Evolutionary conservation across 768 basidiomycete genomes (phyloP).

Genomic region (Amanita thiersii): DNA sequence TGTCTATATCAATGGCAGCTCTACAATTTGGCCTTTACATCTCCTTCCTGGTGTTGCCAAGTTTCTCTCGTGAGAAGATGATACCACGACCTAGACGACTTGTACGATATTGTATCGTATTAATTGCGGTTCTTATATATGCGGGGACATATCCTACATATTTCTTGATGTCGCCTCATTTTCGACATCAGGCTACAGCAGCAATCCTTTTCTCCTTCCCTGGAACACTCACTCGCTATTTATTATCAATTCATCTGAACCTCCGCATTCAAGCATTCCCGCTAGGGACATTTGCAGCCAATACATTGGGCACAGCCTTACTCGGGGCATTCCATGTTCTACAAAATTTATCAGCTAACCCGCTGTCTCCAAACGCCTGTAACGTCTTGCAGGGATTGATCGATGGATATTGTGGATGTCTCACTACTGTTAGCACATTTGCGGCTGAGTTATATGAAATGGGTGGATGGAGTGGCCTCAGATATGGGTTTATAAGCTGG

Average conservation of each 20-base stretch:
- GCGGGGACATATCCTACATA: constrained; percentile 72
- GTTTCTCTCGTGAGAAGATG: constrained; percentile 24
- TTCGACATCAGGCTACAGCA: constrained; percentile 76
- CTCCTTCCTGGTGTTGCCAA: constrained; percentile 31
- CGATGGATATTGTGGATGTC: constrained; percentile 93
- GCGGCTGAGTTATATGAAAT: constrained; percentile 68
- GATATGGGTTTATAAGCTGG: constrained; percentile 69
- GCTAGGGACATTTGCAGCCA: constrained; percentile 72
- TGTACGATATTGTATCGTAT: constrained; percentile 42
- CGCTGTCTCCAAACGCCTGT: constrained; percentile 50
- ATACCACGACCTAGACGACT: constrained; percentile 25
- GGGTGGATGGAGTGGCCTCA: constrained; percentile 44
- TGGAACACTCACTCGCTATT: constrained; percentile 78
- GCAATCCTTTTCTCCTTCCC: constrained; percentile 87
- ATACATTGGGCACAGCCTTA: constrained; percentile 75
- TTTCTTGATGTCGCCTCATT: constrained; percentile 58
- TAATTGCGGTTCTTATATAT: constrained; percentile 58
- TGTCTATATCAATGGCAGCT: constrained; percentile 69
- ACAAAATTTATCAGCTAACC: constrained; percentile 38
- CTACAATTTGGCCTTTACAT: constrained; percentile 68
- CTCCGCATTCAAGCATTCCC: constrained; percentile 53
- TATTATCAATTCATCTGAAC: constrained; percentile 70
- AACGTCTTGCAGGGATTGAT: constrained; percentile 70
- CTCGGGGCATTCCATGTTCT: constrained; percentile 67
- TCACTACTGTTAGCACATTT: constrained; percentile 93